A percentile compares a stretch with the other conserved stretches of the same genome.
Evolutionary conservation across 192 early-diverging fungal genomes (phyloP).

Genomic region (Bifiguratus adelaidae): DNA sequence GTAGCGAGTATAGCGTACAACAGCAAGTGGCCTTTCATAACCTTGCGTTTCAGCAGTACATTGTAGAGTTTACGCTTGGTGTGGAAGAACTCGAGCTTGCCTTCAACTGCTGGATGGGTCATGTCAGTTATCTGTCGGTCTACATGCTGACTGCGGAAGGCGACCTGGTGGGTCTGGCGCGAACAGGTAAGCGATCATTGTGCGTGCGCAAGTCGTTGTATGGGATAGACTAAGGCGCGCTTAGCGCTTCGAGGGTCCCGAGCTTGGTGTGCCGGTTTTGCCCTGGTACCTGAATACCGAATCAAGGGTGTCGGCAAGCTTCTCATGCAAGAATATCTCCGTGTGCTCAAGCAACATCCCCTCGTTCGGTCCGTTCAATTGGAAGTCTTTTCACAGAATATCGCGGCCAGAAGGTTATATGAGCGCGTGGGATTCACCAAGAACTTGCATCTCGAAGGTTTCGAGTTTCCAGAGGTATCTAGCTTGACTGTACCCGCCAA

Average conservation of each 20-base stretch:
- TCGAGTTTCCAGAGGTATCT: no score
- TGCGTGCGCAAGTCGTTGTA: no score
- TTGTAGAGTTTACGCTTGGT: not conserved
- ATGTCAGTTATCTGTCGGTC: not conserved
- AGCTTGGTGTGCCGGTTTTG: conserved; percentile 1
- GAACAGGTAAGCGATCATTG: no score
- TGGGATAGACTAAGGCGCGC: no score
- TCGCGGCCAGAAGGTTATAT: not conserved
- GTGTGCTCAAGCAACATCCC: not conserved
- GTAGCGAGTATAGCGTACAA: not conserved
- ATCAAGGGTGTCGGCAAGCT: not conserved
- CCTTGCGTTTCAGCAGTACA: not conserved
- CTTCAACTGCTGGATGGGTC: not conserved
- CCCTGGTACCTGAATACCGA: conserved; percentile 1
- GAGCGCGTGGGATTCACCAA: not conserved
- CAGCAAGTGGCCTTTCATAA: conserved; percentile 1
- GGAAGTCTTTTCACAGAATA: not conserved
- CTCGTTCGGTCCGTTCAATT: not conserved
- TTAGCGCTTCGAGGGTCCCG: conserved; percentile 1
- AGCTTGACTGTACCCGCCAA: no score
- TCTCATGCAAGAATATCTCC: not conserved
- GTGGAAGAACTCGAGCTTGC: not conserved
- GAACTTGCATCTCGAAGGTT: no score
- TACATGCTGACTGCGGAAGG: conserved; percentile 2
- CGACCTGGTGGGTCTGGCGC: not conserved